These are phyloP conservation scores for Lepidium didymum DNA, from an alignment of 345 rosid genomes.

Conservation along the genomic window DNA sequence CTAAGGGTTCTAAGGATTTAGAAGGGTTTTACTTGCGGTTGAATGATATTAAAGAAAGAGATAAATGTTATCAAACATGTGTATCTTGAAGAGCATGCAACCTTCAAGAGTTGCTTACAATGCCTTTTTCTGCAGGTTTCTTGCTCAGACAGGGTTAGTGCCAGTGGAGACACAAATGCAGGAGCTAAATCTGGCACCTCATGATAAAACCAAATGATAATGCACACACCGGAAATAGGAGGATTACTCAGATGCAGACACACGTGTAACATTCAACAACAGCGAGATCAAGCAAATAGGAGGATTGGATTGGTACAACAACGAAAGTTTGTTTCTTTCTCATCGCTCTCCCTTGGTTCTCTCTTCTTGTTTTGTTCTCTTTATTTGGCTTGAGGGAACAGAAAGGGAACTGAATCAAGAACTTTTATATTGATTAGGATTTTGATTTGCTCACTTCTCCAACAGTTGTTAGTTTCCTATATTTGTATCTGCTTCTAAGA, in stretches of 20 bases:
- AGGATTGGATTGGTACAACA: slow-evolving; percentile 15
- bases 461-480: not conserved
- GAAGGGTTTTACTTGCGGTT: not conserved
- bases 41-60: not conserved
- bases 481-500: slow-evolving; percentile 19
- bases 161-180: slow-evolving; percentile 74
- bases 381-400: slow-evolving; percentile 41
- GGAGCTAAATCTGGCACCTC: slow-evolving; percentile 57
- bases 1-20: not conserved
- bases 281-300: slow-evolving; percentile 12
- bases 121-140: slow-evolving; percentile 57
- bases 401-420: slow-evolving; percentile 36
- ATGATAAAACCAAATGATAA: slow-evolving; percentile 31
- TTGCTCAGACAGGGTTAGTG: slow-evolving; percentile 73
- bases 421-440: slow-evolving; percentile 34
- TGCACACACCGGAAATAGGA: not conserved
- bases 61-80: not conserved
- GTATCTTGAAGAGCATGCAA: not conserved
- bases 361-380: slow-evolving; percentile 34
- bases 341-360: slow-evolving; percentile 16
- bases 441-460: not conserved
- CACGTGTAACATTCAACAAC: not conserved
- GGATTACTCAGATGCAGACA: not conserved
- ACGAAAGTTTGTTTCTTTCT: not conserved
- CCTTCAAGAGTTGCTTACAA: not conserved